Evolutionary conservation across 2,329 filamentous ascomycete species (phyloP), one percentile per base, ranked within the genome.

Genomic region (Ploettnerulaceae sp.): DNA sequence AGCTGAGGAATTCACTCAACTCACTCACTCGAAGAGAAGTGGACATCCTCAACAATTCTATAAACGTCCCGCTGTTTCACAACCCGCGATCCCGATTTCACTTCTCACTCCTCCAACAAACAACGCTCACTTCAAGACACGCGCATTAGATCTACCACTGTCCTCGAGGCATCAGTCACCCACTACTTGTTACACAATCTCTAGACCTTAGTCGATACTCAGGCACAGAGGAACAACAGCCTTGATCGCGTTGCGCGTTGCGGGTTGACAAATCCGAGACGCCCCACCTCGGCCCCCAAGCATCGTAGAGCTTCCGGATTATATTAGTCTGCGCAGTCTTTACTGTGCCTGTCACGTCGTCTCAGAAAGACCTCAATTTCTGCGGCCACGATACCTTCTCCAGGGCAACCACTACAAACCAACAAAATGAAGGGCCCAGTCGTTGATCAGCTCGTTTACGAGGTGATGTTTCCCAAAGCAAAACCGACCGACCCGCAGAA

Each of bases 381-480:
- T 49, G 47, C 31, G 38, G 45, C 45, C 39, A 51, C 48, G 48
- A 50, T 15, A 21, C 37, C 34, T 32, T 22, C 36, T 21, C 35
- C 17, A 20, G 20, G 25, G 9, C 37, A n/a, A 45, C 17, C 26
- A 29, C 26, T 15, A 36, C 15, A 8, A 33, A 7, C 35, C 7
- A 46, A n/a, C 58, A 65, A 57, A 51, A 90, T 90, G 86, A 86
- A 84, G 68, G 80, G 83, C 59, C 77, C 77, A 37, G 75, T 81
- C 34, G 72, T 88, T 60, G 82, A 86, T 49, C 75, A 84, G 63
- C 75, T 89, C 65, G 81, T 90, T 51, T 86, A 86, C 74, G 77
- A 82, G 67, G 71, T 73, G 61, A 82, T 90, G 70, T 87, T 84
- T 61, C 83, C 84, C 15, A 79, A 77, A 46, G 80, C 82, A 11